phyloP scores from a whole-genome alignment of 2,329 filamentous ascomycete species.

The Botrytis hyacinthi region DNA sequence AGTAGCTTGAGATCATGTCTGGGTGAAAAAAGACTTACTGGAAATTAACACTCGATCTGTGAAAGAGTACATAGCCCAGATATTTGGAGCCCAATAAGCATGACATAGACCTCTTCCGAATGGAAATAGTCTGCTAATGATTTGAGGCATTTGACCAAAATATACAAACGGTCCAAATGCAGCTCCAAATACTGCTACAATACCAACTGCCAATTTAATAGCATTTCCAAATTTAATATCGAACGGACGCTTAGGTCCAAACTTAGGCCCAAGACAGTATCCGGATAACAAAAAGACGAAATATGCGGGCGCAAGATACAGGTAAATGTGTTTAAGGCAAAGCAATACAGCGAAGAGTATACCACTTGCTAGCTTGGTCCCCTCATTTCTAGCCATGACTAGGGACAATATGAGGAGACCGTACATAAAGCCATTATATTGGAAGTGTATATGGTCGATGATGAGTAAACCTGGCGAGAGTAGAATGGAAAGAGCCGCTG shows the following conservation, averaged over 20 bases:
- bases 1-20: neutral
- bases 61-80: conserved; percentile 97
- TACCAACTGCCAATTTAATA: conserved; percentile 74
- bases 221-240: conserved; percentile 74
- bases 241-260: conserved; percentile 64
- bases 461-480: conserved; percentile 91
- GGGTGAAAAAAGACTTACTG: conserved; percentile 47
- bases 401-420: conserved; percentile 85
- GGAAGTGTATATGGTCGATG: conserved; percentile 98
- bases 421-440: conserved; percentile 98
- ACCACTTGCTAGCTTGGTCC: conserved; percentile 74
- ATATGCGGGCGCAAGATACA: conserved; percentile 93
- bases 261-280: conserved; percentile 81
- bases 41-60: conserved; percentile 78
- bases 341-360: conserved; percentile 80
- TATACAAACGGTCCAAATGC: conserved; percentile 87
- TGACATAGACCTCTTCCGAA: conserved; percentile 93
- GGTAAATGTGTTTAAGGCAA: conserved; percentile 97
- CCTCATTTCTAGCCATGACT: conserved; percentile 72
- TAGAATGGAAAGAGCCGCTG: conserved; percentile 82
- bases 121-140: conserved; percentile 82
- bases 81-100: conserved; percentile 96
- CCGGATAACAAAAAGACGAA: conserved; percentile 87
- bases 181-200: conserved; percentile 68
- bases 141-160: conserved; percentile 78